Base-by-base conservation (phyloP, 495 filamentous ascomycete genomes). In the Podospora didyma region DNA sequence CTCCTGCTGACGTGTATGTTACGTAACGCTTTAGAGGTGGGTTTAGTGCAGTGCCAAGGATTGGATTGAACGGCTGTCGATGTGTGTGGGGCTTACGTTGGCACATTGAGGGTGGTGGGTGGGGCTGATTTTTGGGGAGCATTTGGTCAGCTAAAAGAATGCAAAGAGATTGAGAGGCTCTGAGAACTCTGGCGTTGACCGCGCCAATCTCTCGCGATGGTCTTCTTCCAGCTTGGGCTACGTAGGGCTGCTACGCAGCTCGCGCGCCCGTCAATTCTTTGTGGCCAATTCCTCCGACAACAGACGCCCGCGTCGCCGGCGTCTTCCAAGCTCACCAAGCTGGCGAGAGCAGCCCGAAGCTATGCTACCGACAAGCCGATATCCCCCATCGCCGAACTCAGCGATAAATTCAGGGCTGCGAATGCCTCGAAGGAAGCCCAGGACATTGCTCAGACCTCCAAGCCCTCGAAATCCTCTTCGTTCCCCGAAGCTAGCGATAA, bases 401-500 rank as follows among this genome's bases (percentile, higher is more conserved):
- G 42, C 41, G 3, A 28, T 14, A 49, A 49, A 19, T 10, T 56
- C 7, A 14, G 20, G n/a, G n/a, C 37, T 2, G 11, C 9, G 19
- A 19, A 6, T 49, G 54, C 53, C 45, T 52, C 52, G 17, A 31
- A 46, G 23, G 28, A 47, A 34, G n/a, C n/a, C n/a, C n/a, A n/a
- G n/a, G n/a, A n/a, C n/a, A n/a, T n/a, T n/a, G n/a, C n/a, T n/a
- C n/a, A n/a, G n/a, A 54, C 19, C 24, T 57, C 48, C 10, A 44
- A 46, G 7, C 21, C 46, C 16, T 44, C 45, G 5, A 42, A 51
- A 23, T 7, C 28, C 19, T 64, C 62, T 7, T 78, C 80, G 68
- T 96, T 90, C 64, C 92, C 92, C 6, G 77, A 88, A 54, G 82
- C 81, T 12, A 89, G 79, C 67, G 76, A 82, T 58, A 92, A 88